Percentiles rank a stretch among this genome's conserved stretches.
Conservation (phyloP, 2,329 filamentous ascomycete genomes). For the Aspergillus clavatus region DNA sequence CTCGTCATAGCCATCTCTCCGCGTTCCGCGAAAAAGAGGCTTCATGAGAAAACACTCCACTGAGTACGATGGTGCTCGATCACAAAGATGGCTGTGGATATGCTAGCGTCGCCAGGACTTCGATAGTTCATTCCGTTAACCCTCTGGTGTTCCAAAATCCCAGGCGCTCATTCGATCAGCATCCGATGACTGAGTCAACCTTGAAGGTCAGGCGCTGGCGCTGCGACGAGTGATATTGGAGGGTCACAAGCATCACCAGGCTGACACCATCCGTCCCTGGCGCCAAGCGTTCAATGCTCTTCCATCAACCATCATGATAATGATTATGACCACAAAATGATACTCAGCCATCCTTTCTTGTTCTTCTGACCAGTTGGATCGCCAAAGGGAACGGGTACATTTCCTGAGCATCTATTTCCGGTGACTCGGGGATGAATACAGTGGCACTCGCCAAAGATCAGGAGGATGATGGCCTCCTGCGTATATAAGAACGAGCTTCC, state of each 20-base stretch:
- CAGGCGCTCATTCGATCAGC: background rate
- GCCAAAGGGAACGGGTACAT: background rate
- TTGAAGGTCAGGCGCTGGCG: background rate
- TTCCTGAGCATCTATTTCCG: background rate
- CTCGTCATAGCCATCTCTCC: no score
- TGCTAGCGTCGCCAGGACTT: background rate
- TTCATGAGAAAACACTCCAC: no score
- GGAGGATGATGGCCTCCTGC: background rate
- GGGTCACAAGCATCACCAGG: conserved; percentile 5
- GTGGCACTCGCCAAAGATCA: background rate
- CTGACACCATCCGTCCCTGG: background rate
- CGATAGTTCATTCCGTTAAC: no score
- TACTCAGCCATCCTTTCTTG: background rate
- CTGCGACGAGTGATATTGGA: background rate
- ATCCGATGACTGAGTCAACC: conserved; percentile 1
- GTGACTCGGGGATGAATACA: background rate
- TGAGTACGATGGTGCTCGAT: no score
- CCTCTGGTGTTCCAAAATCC: background rate
- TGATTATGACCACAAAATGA: background rate
- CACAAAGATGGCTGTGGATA: background rate
- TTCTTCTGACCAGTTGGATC: background rate
- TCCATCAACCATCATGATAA: background rate
- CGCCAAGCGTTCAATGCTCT: background rate
- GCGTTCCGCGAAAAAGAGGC: no score
- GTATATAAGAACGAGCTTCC: background rate